Base-by-base conservation (phyloP, 2,329 filamentous ascomycete species). In the Phaeosphaeriaceae sp. region DNA sequence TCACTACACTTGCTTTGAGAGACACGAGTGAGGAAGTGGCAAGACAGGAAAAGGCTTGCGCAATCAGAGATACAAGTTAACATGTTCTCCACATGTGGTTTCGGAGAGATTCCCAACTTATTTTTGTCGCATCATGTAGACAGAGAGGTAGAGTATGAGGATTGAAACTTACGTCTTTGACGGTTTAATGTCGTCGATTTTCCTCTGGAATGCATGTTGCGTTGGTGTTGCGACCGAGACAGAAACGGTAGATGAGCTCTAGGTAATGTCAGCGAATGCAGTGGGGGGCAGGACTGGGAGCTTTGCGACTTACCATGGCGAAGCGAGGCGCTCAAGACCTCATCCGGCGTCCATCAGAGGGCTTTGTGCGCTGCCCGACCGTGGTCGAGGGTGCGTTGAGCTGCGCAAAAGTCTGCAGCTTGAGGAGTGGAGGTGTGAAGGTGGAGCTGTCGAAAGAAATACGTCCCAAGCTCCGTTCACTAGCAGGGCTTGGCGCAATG, bases 21-120 rank as follows among this genome's bases (percentile, higher is more conserved):
- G 19, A 15, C 22, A 20, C 19, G 31, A 22, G 11, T n/a, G 33
- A 40, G 22, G 25, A 51, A 42, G 51, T 45, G 54, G 56, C 46
- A 54, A 58, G 61, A 58, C 63, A 66, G 60, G 51, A 41, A 52
- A 41, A 57, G 65, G 58, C 53, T 63, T 65, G 65, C 73, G 65
- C 74, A 61, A 79, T 90, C 88, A 89, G 88, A 88, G 31, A 85
- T 81, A 88, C 88, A 91, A 90, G 88, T 91, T 89, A 91, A 89
- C 84, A 82, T 78, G 84, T 88, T 92, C 88, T 99, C 95, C 90
- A 91, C 95, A 99, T 86, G 80, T 19, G 83, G 80, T 87, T 91
- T 98, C 92, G 91, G 95, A 99, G 96, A 99, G 95, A 99, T 99
- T 99, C 95, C 95, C 95, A 99, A 88, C 86, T 97, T 96, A 91